A percentile compares a stretch with the other conserved stretches of the same genome.
Evolutionary conservation across 306 rosid species (phyloP).

Genomic region (Quercus glauca): DNA sequence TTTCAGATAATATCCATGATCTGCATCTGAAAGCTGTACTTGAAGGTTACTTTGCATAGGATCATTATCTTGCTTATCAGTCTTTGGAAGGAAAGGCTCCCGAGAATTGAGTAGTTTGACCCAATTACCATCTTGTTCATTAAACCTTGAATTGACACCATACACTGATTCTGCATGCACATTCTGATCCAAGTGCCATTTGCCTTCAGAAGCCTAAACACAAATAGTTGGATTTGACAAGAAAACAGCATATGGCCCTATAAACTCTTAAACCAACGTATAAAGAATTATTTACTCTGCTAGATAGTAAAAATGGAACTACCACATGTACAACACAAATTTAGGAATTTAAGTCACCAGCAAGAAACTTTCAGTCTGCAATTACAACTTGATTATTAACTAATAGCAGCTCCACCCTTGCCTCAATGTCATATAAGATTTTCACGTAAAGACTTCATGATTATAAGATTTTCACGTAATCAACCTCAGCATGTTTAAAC

Average conservation of each 20-base stretch:
- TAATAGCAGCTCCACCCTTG: neutral
- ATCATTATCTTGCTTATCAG: conserved; percentile 27
- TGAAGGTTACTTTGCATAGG: conserved; percentile 32
- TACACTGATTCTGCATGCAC: conserved; percentile 21
- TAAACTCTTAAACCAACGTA: neutral
- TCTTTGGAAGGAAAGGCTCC: conserved; percentile 24
- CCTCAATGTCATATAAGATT: neutral
- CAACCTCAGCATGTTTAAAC: neutral
- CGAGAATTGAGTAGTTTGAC: conserved; percentile 33
- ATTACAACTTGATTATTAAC: neutral
- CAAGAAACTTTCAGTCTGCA: neutral
- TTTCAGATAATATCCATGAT: conserved; percentile 26
- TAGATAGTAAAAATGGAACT: neutral
- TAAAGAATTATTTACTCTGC: neutral
- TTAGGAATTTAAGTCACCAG: neutral
- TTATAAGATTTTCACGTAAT: neutral
- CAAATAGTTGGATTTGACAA: conserved; percentile 13
- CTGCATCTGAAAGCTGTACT: conserved; percentile 25
- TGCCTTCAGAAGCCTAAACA: conserved; percentile 23
- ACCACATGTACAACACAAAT: neutral
- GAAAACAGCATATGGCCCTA: neutral
- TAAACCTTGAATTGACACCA: conserved; percentile 28
- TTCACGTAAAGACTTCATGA: neutral
- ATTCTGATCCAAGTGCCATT: conserved; percentile 41
- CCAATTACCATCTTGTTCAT: conserved; percentile 33